A percentile compares a stretch with the other conserved stretches of the same genome.
phyloP scores from a whole-genome alignment of 1,284 basidiomycete species.

The Neonothopanus nambi region DNA sequence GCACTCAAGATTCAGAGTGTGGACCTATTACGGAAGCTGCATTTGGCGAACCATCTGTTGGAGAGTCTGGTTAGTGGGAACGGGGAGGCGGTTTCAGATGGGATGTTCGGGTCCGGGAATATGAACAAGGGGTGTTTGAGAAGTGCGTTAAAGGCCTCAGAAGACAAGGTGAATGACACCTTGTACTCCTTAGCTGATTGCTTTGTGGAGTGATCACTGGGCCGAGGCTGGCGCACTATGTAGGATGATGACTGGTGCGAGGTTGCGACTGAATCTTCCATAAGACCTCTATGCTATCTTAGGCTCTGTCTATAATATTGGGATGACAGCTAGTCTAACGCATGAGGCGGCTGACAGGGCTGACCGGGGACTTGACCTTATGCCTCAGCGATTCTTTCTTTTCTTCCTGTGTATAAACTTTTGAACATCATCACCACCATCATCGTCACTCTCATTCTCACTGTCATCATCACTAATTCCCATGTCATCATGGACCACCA shows the following conservation, averaged over 20 bases:
- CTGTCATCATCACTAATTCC: no score
- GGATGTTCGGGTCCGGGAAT: slow-evolving; percentile 6
- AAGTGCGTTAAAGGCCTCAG: slow-evolving; percentile 17
- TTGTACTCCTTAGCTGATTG: slow-evolving; percentile 17
- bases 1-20: slow-evolving; percentile 14
- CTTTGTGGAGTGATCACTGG: slow-evolving; percentile 11
- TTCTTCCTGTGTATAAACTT: no score
- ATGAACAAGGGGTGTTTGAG: slow-evolving; percentile 18
- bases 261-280: no score
- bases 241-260: not conserved
- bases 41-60: slow-evolving; percentile 16
- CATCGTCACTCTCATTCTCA: no score
- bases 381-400: no score
- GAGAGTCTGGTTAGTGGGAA: slow-evolving; percentile 15
- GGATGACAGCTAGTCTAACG: no score
- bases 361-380: no score
- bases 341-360: no score
- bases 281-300: no score
- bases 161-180: slow-evolving; percentile 18
- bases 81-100: not conserved
- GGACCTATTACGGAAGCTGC: slow-evolving; percentile 15
- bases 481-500: no score
- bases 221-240: not conserved
- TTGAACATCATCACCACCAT: no score
- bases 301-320: no score